Percentiles rank a stretch among this genome's conserved stretches.
phyloP scores from a whole-genome alignment of 495 filamentous ascomycete genomes.

The Usnea hakonensis region DNA sequence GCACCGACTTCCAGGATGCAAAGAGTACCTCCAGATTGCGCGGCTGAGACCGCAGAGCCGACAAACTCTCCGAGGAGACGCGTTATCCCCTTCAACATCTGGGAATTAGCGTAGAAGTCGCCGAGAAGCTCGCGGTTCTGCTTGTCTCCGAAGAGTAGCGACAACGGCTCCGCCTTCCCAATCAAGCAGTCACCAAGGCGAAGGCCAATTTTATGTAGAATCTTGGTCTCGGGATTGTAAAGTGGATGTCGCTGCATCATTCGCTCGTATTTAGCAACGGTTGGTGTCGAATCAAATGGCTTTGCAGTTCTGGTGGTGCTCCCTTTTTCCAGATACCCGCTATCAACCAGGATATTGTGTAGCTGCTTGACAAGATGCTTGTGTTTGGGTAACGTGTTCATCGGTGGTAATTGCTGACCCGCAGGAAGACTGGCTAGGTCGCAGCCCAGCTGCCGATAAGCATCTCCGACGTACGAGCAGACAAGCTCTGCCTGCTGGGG shows the following conservation, averaged over 20 bases:
- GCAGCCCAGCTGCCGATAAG: constrained; percentile 34
- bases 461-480: constrained; percentile 34
- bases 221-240: constrained; percentile 20
- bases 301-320: constrained; percentile 6
- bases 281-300: not conserved
- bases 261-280: not conserved
- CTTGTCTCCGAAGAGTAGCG: constrained; percentile 16
- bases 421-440: constrained; percentile 23
- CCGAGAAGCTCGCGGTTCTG: constrained; percentile 8
- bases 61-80: constrained; percentile 16
- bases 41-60: not conserved
- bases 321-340: constrained; percentile 10
- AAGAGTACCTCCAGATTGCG: constrained; percentile 9
- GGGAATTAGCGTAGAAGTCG: constrained; percentile 22
- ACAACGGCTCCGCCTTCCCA: constrained; percentile 15
- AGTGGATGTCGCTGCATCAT: constrained; percentile 16
- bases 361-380: constrained; percentile 28
- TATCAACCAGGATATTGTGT: constrained; percentile 30
- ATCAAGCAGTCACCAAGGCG: constrained; percentile 23
- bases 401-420: constrained; percentile 24
- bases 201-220: constrained; percentile 21
- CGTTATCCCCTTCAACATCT: constrained; percentile 17
- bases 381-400: constrained; percentile 25
- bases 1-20: constrained; percentile 40
- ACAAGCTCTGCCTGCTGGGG: constrained; percentile 33